phyloP scores from a whole-genome alignment of 1,139 yeast species.

The Zygoascus sp. region DNA sequence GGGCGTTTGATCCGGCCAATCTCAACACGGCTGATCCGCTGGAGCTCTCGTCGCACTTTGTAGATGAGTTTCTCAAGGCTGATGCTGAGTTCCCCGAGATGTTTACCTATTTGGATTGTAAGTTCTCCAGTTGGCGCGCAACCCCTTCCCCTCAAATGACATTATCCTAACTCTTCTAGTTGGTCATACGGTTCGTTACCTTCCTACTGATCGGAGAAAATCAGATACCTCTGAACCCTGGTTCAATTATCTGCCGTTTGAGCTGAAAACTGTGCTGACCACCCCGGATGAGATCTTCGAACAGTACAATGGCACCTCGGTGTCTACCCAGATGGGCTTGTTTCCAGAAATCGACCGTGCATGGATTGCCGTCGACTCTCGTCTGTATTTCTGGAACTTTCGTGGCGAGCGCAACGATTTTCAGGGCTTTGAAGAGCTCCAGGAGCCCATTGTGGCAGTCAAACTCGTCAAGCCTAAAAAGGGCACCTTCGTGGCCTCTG shows the following conservation, averaged over 20 bases:
- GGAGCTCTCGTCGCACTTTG: slow-evolving; percentile 33
- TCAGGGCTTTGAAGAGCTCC: slow-evolving; percentile 76
- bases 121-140: too few species aligned
- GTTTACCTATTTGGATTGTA: slow-evolving; percentile 9
- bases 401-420: slow-evolving; percentile 51
- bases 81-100: slow-evolving; percentile 39
- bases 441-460: slow-evolving; percentile 72
- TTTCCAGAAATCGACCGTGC: slow-evolving; percentile 78
- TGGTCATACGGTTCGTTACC: slow-evolving; percentile 6
- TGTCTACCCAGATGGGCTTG: slow-evolving; percentile 73
- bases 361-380: slow-evolving; percentile 84
- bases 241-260: slow-evolving; percentile 53
- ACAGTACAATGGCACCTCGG: slow-evolving; percentile 65
- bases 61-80: slow-evolving; percentile 35
- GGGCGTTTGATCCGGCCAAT: slow-evolving; percentile 9
- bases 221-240: slow-evolving; percentile 3
- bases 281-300: slow-evolving; percentile 82
- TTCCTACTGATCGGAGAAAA: slow-evolving; percentile 2
- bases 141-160: too few species aligned
- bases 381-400: slow-evolving; percentile 80
- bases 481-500: slow-evolving; percentile 73
- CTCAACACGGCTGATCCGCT: slow-evolving; percentile 26
- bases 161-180: not conserved
- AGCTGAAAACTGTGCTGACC: slow-evolving; percentile 59
- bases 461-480: slow-evolving; percentile 73